Conservation (phyloP, 768 basidiomycete genomes). For the Serendipita indica region DNA sequence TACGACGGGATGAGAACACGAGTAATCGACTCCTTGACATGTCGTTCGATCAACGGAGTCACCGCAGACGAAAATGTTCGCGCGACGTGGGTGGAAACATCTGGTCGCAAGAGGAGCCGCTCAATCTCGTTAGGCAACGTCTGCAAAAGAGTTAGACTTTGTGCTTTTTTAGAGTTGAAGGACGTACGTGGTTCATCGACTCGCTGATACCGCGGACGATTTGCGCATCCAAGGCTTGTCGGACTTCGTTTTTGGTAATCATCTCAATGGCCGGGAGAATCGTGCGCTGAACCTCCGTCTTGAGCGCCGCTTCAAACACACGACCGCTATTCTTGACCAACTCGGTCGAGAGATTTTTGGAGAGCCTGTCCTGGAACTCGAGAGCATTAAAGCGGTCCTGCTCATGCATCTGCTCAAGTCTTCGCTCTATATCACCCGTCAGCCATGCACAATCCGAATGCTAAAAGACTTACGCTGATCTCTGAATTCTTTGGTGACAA, state of each 20-base stretch:
- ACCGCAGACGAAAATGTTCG: conserved; percentile 56
- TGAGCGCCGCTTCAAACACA: conserved; percentile 80
- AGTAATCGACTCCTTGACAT: conserved; percentile 64
- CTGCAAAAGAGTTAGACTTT: conserved; percentile 25
- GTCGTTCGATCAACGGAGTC: conserved; percentile 62
- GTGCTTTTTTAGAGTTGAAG: background rate
- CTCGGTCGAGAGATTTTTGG: conserved; percentile 77
- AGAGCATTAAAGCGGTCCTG: conserved; percentile 49
- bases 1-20: conserved; percentile 65
- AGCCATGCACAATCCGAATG: background rate
- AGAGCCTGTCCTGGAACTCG: conserved; percentile 80
- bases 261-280: conserved; percentile 70
- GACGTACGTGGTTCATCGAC: conserved; percentile 53
- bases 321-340: conserved; percentile 77
- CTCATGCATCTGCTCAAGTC: conserved; percentile 64
- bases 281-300: conserved; percentile 68
- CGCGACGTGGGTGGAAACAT: conserved; percentile 63
- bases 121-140: conserved; percentile 66
- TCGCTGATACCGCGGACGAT: conserved; percentile 59
- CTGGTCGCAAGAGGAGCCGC: conserved; percentile 57
- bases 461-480: conserved; percentile 56
- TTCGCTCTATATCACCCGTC: conserved; percentile 43
- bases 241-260: conserved; percentile 71
- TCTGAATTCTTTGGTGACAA: conserved; percentile 78
- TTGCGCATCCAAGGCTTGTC: conserved; percentile 60